Base-by-base conservation (phyloP, 345 rosid genomes). In the Acer campestre region DNA sequence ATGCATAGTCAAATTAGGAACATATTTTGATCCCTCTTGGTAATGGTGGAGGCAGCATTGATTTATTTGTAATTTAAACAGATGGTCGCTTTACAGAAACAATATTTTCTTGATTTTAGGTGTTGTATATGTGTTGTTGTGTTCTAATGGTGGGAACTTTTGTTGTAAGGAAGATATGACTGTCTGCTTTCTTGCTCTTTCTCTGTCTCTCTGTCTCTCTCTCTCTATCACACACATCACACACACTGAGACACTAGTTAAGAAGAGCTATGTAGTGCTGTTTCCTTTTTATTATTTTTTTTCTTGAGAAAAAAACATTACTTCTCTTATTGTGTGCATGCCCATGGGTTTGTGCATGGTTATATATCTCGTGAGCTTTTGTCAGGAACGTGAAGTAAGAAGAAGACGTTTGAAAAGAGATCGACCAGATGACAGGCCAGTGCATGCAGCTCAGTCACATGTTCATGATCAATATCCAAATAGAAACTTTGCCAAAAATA, bases 351-450 rank as follows among this genome's bases (percentile, higher is more conserved):
- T 61, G 23, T 68, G 8, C 48, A 17, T 64, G 38, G 73, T 63
- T 69, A 16, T 20, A 69, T 22, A 38, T 68, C 61, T 70, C 76
- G 20, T 79, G 17, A 75, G 66, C 73, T 77, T 75, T 23, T 75
- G 66, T 76, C 80, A 97, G 99, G 99, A 97, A 79, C 98, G 98
- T 40, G 99, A 97, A 78, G 99, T 94, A 87, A 90, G 99, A 82
- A 90, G 85, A 69, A 90, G 87, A 81, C 87, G 93, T 67, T 73
- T 94, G 92, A 94, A 84, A 84, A 85, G 59, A 81, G 96, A 91
- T 5, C 82, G 85, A 14, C 75, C 85, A 12, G 91, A 89, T 79
- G 98, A 92, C 62, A 86, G 86, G 77, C 81, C 90, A 67, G 35
- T 79, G 13, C 87, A 79, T 73, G 81, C 78, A 56, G 84, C 91